Evolutionary conservation across 768 basidiomycete genomes (phyloP), one percentile per base, ranked within the genome.

Genomic region (Asterophora parasitica): DNA sequence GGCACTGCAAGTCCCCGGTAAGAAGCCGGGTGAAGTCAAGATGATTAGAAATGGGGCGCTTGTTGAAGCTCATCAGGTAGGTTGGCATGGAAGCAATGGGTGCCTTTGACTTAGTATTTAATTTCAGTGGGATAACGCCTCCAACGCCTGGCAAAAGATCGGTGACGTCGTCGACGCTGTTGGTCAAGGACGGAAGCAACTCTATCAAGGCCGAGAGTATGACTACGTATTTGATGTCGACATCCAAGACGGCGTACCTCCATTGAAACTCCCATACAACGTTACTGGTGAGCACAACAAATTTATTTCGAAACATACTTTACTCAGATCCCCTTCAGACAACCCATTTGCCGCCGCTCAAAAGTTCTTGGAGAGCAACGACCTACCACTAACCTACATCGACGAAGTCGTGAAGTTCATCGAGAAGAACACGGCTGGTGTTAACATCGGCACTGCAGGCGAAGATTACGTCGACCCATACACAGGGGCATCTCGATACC

Each of bases 151-250:
- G 96, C 81, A 91, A 64, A 95, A 94, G 63, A 82, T 98, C 28
- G 96, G 96, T 17, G 88, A 94, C 56, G 94, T 98, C 4, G 92
- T 94, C 4, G 96, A 96, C 60, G 94, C 93, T 15, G 88, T 95
- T 43, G 89, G 93, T 17, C 82, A 85, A 30, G 81, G 82, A n/a
- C 77, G 92, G 48, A 94, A 90, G 66, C 90, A 94, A 65, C 75
- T 96, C n/a, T 86, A 88, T 60, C 67, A 92, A 57, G 96, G 96
- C 13, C 85, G 85, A 61, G 95, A 98, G 67, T 99, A 94, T 61
- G 96, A 99, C 67, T 96, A 96, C 59, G 95, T 99, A n/a, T 97
- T 98, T 59, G 94, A 96, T 60, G 94, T 99, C 30, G 96, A 98
- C 59, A 85, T 97, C 20, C 78, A 91, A 59, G 95, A 96, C 50